These are phyloP conservation scores for Flagelloscypha sp. DNA, from an alignment of 768 basidiomycete species.

Conservation along the genomic window DNA sequence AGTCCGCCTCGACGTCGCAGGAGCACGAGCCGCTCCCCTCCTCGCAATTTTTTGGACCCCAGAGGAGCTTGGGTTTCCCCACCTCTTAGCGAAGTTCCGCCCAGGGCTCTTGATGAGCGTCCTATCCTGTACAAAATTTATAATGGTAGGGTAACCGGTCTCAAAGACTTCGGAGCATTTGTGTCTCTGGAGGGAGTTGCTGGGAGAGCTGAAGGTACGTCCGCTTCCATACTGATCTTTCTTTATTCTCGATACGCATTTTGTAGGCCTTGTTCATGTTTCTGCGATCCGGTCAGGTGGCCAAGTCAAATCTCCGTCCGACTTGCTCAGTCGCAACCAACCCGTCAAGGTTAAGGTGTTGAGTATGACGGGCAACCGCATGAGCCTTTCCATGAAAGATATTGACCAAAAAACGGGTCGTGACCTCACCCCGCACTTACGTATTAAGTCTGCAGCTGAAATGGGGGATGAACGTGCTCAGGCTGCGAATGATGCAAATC, in stretches of 20 bases:
- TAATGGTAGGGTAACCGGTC: slow-evolving; percentile 69
- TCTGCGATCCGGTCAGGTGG: slow-evolving; percentile 83
- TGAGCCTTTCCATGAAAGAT: slow-evolving; percentile 95
- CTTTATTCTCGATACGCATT: slow-evolving; percentile 7
- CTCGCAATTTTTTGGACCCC: slow-evolving; percentile 33
- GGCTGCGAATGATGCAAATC: slow-evolving; percentile 55
- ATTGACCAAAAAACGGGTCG: slow-evolving; percentile 87
- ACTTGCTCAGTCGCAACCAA: slow-evolving; percentile 80
- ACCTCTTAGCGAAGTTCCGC: slow-evolving; percentile 35
- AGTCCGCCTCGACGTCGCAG: slow-evolving; percentile 43
- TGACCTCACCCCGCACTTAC: slow-evolving; percentile 90
- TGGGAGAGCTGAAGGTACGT: slow-evolving; percentile 83
- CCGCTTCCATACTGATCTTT: background rate
- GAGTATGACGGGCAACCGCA: slow-evolving; percentile 74
- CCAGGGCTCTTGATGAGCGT: slow-evolving; percentile 61
- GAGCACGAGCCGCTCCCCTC: slow-evolving; percentile 51
- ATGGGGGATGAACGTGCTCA: slow-evolving; percentile 68
- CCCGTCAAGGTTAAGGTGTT: slow-evolving; percentile 93
- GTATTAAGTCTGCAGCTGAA: slow-evolving; percentile 91
- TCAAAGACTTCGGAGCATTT: slow-evolving; percentile 97
- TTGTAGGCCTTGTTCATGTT: slow-evolving; percentile 91
- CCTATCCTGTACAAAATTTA: slow-evolving; percentile 95
- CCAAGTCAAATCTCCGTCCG: slow-evolving; percentile 79
- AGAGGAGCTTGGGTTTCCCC: slow-evolving; percentile 15
- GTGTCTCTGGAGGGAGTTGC: slow-evolving; percentile 80